These are phyloP conservation scores for Solanum corneliomulleri DNA, from an alignment of 257 asterid species.

Conservation along the genomic window DNA sequence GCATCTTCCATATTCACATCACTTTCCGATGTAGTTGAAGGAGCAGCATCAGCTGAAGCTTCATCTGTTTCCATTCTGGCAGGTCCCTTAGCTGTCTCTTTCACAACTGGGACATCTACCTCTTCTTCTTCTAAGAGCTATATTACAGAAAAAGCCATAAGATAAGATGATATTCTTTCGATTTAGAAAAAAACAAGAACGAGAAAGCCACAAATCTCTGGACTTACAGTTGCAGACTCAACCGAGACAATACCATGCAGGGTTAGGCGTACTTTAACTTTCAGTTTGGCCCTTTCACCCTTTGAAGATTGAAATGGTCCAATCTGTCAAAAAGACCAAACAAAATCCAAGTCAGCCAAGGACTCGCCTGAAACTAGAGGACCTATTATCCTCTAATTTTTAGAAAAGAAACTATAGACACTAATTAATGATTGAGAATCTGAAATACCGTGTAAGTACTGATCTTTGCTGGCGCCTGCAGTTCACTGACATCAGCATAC, in stretches of 20 bases:
- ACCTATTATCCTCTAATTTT: background rate
- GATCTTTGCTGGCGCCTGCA: constrained; percentile 69
- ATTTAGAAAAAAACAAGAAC: background rate
- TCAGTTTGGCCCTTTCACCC: constrained; percentile 60
- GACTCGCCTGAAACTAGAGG: background rate
- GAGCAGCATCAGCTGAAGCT: constrained; percentile 17
- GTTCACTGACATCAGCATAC: constrained; percentile 63
- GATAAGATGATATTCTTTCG: background rate
- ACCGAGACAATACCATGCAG: constrained; percentile 79
- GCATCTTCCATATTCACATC: constrained; percentile 67
- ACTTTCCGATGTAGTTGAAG: constrained; percentile 26
- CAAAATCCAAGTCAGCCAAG: background rate
- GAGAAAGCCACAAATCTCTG: background rate
- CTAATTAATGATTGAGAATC: background rate
- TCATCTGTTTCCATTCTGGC: constrained; percentile 66
- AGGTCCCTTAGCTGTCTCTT: constrained; percentile 48
- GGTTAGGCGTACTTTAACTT: constrained; percentile 73
- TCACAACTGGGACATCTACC: constrained; percentile 48
- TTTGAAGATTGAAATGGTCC: constrained; percentile 69
- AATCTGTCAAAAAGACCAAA: constrained; percentile 26
- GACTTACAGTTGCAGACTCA: constrained; percentile 73
- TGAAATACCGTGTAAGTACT: constrained; percentile 70
- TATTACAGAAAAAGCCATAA: background rate
- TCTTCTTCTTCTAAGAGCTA: constrained; percentile 96
- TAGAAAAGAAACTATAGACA: background rate